Evolutionary conservation across 2,329 filamentous ascomycete species (phyloP).

Genomic region (Dothideomycetes sp.): DNA sequence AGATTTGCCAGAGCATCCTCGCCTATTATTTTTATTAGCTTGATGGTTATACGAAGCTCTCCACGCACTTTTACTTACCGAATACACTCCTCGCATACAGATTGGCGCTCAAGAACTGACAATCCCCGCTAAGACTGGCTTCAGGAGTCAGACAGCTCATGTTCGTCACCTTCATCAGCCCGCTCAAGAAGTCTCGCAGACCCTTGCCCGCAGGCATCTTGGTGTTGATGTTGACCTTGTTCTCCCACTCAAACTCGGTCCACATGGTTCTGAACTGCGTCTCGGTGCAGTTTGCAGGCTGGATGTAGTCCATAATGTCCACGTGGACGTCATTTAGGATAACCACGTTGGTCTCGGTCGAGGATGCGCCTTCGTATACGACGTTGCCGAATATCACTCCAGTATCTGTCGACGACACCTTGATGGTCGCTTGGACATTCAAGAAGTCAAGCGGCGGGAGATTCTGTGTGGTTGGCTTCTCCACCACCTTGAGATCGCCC

Average conservation of each 20-base stretch:
- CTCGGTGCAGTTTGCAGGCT: slow-evolving; percentile 90
- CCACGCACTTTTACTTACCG: too few species aligned
- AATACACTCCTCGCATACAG: slow-evolving; percentile 95
- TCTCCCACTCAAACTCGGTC: slow-evolving; percentile 99
- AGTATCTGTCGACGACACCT: slow-evolving; percentile 94
- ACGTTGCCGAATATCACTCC: slow-evolving; percentile 99
- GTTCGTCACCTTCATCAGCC: slow-evolving; percentile 95
- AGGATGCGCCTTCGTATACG: slow-evolving; percentile 88
- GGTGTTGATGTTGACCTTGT: slow-evolving; percentile 99
- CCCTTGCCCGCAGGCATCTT: slow-evolving; percentile 65
- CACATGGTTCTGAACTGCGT: slow-evolving; percentile 99
- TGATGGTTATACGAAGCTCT: too few species aligned
- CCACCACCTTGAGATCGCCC: slow-evolving; percentile 94
- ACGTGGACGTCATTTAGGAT: slow-evolving; percentile 97
- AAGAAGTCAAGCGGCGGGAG: slow-evolving; percentile 92
- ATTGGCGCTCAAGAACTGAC: slow-evolving; percentile 95
- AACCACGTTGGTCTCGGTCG: slow-evolving; percentile 88
- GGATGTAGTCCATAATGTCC: slow-evolving; percentile 99
- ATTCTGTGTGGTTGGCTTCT: slow-evolving; percentile 92
- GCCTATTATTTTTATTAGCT: slow-evolving; percentile 42
- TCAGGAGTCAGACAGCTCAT: slow-evolving; percentile 98
- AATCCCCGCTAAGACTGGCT: slow-evolving; percentile 91
- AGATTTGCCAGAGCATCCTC: slow-evolving; percentile 97
- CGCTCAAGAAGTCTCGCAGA: slow-evolving; percentile 80
- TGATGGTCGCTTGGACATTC: slow-evolving; percentile 97